Base-by-base conservation (phyloP, 2,329 filamentous ascomycete species). In the Sphaerulina musiva region DNA sequence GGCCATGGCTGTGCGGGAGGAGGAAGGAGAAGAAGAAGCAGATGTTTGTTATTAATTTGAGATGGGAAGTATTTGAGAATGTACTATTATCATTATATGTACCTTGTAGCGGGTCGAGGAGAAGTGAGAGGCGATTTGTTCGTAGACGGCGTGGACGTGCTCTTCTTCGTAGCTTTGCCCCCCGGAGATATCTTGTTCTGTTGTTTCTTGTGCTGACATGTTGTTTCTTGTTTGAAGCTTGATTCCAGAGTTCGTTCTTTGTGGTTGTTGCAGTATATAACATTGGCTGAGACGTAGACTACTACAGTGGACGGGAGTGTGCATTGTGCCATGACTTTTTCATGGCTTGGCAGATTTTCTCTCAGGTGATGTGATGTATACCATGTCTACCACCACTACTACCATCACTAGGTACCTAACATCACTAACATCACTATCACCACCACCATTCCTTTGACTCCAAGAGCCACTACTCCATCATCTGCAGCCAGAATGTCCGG, bases 101-200 rank as follows among this genome's bases (percentile, higher is more conserved):
- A 84, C 81, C 78, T 85, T 85, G 72, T 84, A 84, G 60, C 82
- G 81, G 20, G 88, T 92, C 12, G 85, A 82, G 10, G 87, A 91
- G 74, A 93, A 93, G 74, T 93, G 88, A 36, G 83, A 80, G 34
- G 88, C 88, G 68, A 93, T 93, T 65, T 86, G 80, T 70, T 91
- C 87, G 75, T 98, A 98, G 59, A 98, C 88, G 54, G 82, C 77
- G 72, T 98, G 93, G 53, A 98, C 93, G 73, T 97, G 88, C 61
- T 85, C 75, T 59, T 85, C 79, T 74, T 98, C 93, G 74, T 95
- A 96, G 32, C 73, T 70, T 58, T 79, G 78, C 32, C 80, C 20
- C 32, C 80, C 76, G 26, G 47, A 34, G 12, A 11, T 14, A 26
- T 12, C 12, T 46, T 46, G 11, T 9, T 29, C 36, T 10, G 3